Evolutionary conservation across 768 basidiomycete species (phyloP).

Genomic region (Kwoniella dendrophila): DNA sequence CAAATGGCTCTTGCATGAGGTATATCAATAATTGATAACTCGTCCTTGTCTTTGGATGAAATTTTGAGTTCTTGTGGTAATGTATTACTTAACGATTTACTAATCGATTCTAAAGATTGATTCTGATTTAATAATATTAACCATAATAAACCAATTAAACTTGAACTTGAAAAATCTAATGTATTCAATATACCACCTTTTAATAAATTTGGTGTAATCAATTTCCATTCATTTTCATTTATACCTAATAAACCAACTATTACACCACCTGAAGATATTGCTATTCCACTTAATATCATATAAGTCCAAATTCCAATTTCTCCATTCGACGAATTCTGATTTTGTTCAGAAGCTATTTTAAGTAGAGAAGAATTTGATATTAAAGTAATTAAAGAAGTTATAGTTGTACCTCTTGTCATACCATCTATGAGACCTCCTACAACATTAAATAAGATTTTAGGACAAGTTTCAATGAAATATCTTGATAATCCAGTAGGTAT

Average conservation of each 20-base stretch:
- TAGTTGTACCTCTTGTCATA: conserved; percentile 34
- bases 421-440: conserved; percentile 33
- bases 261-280: conserved; percentile 36
- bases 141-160: conserved; percentile 29
- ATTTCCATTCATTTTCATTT: conserved; percentile 30
- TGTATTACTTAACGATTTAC: conserved; percentile 4
- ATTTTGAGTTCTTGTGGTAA: conserved; percentile 28
- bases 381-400: conserved; percentile 27
- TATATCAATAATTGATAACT: conserved; percentile 1
- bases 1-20: conserved; percentile 31
- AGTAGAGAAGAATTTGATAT: conserved; percentile 15
- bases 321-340: too few relatives aligned
- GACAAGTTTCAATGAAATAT: conserved; percentile 35
- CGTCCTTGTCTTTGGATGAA: background rate
- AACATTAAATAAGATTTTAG: conserved; percentile 34
- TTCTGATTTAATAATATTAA: conserved; percentile 20
- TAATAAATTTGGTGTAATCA: conserved; percentile 33
- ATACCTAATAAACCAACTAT: conserved; percentile 30
- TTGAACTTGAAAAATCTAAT: conserved; percentile 37
- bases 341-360: background rate
- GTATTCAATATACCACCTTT: conserved; percentile 33
- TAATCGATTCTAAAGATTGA: conserved; percentile 9
- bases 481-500: conserved; percentile 34
- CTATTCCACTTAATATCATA: conserved; percentile 31
- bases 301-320: too few relatives aligned